These are phyloP conservation scores for Globisporangium radiosum DNA, from an alignment of 352 stramenopile genomes.

Conservation along the genomic window DNA sequence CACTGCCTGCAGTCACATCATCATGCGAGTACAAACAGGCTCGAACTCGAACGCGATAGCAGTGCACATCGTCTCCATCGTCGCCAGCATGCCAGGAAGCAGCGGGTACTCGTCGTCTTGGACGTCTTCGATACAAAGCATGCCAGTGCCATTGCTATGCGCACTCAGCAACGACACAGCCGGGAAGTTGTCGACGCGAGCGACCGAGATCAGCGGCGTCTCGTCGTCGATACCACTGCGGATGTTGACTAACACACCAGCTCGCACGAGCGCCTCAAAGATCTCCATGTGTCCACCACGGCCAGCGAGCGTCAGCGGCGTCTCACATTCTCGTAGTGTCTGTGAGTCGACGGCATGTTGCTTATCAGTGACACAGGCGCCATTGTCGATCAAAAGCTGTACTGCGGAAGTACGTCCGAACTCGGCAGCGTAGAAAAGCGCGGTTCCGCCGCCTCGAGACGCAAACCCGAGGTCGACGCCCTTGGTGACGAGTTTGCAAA, in stretches of 20 bases:
- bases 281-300: neutral
- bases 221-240: neutral
- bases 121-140: neutral
- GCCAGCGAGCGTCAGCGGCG: too few relatives aligned
- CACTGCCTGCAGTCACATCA: neutral
- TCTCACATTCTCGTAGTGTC: too few relatives aligned
- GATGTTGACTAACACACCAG: neutral
- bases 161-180: neutral
- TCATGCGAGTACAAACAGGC: neutral
- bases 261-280: neutral
- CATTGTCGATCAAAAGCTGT: neutral
- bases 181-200: neutral
- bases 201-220: neutral
- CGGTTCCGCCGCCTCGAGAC: neutral
- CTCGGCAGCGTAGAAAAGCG: too few relatives aligned
- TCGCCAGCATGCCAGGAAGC: neutral
- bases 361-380: neutral
- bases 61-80: neutral
- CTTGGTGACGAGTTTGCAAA: neutral
- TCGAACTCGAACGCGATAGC: constrained; percentile 1
- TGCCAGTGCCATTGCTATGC: too few relatives aligned
- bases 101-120: neutral
- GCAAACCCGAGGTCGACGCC: neutral
- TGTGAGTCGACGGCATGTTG: neutral
- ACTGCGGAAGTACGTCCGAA: neutral